Base-by-base conservation (phyloP, 2,329 filamentous ascomycete genomes). In the Orbilia brochopaga region DNA sequence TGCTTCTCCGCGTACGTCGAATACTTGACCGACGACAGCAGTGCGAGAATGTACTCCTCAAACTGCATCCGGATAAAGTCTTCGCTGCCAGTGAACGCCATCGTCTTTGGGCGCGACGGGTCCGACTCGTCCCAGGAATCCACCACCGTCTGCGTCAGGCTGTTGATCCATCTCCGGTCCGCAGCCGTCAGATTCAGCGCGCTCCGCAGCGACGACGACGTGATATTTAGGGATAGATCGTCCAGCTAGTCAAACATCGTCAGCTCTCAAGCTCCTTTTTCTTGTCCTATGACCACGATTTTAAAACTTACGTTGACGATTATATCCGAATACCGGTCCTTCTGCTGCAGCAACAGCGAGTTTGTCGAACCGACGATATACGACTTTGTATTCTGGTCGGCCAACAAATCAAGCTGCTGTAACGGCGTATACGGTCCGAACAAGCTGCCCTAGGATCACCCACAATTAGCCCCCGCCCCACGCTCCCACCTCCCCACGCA, bases 341-440 rank as follows among this genome's bases (percentile, higher is more conserved):
- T 95, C 79, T 99, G 94, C 77, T 97, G 92, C 10, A 99, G 82
- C 35, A 99, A 84, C 23, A 99, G 83, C 4, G 92, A 96, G 79
- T 99, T 99, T 40, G 94, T 99, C 75, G 92, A 97, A 74, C 94
- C 94, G 65, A 99, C 92, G 60, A 99, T 90, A 77, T 97, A 99
- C 1, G 93, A 97, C 81, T 96, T 97, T 19, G 94, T 97, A 46
- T 91, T 90, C 76, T 91, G 88, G 80, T 97, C 93, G 58, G 93
- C 93, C 44, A 99, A 85, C 76, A 97, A 85, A 79, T 99, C 93
- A 64, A 99, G 87, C 80, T 97, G 92, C 80, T 99, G 94, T 17
- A 99, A 83, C 17, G 94, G 94, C 0, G 94, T 99, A 78, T 99
- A 99, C 0, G 94, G 94, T 1, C 94, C 93, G 78, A 97, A 97